Percentiles rank a stretch among this genome's conserved stretches.
These are phyloP conservation scores for Aurantiochytrium sp. DNA, from an alignment of 108 stramenopile species.

Conservation along the genomic window DNA sequence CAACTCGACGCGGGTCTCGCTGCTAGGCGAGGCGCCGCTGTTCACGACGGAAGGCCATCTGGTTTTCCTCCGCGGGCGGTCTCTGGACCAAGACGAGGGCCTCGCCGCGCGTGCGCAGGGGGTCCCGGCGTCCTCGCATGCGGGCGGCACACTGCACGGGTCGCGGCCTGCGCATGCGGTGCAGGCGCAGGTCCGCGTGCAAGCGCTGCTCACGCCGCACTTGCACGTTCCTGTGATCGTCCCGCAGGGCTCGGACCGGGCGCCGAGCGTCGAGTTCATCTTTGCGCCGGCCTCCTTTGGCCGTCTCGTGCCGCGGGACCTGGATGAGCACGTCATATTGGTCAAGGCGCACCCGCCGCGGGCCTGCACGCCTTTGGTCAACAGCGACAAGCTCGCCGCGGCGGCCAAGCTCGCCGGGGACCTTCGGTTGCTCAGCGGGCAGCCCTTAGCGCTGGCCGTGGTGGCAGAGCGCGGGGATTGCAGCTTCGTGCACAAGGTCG, in stretches of 20 bases:
- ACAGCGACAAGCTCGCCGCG: no score
- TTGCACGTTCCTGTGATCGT: background rate
- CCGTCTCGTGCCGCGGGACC: background rate
- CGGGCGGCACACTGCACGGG: no score
- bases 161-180: no score
- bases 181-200: background rate
- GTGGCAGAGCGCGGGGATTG: background rate
- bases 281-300: conserved; percentile 8
- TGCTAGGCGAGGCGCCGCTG: background rate
- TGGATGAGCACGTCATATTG: background rate
- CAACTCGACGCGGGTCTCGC: background rate
- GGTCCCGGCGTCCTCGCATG: no score
- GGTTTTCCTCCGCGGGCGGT: no score
- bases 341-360: conserved; percentile 17
- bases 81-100: no score
- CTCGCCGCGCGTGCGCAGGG: no score
- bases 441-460: background rate
- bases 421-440: background rate
- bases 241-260: background rate
- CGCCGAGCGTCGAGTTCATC: background rate
- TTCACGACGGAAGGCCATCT: conserved; percentile 21
- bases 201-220: background rate
- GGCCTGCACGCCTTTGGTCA: background rate
- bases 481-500: conserved; percentile 11
- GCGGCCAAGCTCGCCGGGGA: background rate